Base-by-base conservation (phyloP, 345 rosid genomes). In the Arabidopsis suecica region DNA sequence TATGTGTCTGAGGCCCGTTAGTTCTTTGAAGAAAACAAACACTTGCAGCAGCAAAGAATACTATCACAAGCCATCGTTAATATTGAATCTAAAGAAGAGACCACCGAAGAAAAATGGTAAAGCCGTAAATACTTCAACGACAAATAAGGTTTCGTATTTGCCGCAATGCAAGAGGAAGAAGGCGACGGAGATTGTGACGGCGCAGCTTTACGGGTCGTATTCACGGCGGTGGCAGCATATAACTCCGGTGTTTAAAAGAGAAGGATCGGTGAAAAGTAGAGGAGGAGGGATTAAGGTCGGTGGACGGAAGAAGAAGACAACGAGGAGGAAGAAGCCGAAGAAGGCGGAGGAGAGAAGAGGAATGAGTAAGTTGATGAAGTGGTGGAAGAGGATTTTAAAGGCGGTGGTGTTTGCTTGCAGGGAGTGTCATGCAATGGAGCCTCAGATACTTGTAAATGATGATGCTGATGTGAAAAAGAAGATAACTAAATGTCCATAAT, bases 401-500 rank as follows among this genome's bases (percentile, higher is more conserved):
- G 80, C 81, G 8, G 80, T 90, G 69, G 68, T 87, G 72, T 77
- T 83, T 76, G 86, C 84, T 59, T 93, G 96, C 68, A 81, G 85
- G 72, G 85, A 84, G 58, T 93, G 95, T 54, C 98, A 93, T 75
- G 90, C 98, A 61, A 88, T 93, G 94, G 98, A 90, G 73, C 82
- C 93, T 68, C 75, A 60, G 10, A 33, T 65, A 36, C 56, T 76
- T 76, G 69, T 44, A 36, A 51, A 51, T 51, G 6, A 69, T 56
- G 54, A 75, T 75, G 65, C 18, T 61, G 3, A 9, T 32, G 62
- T 51, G 1, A 69, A 51, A 30, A 65, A 30, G 57, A 76, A 69
- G 5, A 76, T 69, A 1, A n/a, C 2, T 62, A 69, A 54, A 76
- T 62, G 58, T 76, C 57, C 42, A 76, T 76, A 69, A 55, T 69